Base-by-base conservation (phyloP, 495 filamentous ascomycete species). In the Xylaria intraflava region DNA sequence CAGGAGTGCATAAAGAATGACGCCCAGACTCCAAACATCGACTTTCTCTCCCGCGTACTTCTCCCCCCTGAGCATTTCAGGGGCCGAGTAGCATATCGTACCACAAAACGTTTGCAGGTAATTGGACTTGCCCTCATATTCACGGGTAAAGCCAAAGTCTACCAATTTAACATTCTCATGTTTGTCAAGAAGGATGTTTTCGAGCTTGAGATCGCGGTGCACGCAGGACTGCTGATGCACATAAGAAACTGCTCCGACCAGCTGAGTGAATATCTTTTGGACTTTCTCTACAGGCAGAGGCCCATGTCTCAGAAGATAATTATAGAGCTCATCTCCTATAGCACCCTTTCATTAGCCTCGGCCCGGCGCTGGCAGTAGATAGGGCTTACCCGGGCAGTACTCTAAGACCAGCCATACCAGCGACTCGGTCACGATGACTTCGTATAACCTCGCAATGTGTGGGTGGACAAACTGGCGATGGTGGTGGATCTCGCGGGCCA, bases 1-100 rank as follows among this genome's bases (percentile, higher is more conserved):
- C 44, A 98, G 75, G 29, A 98, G 75, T 33, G 93, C 91, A 69
- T 94, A 97, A 19, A 98, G 79, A 57, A 98, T 98, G 44, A 97
- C 90, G 0, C 93, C 93, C 61, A 98, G 69, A 67, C 93, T 97
- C 93, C 93, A 98, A 6, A 97, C 89, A 66, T 98, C 93, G 50
- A 98, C 93, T 68, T 94, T 95, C 71, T 96, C 91, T 1, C 90
- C 91, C 0, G 90, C 91, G 65, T 98, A 98, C 66, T 94, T 97
- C 70, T 98, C 93, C 33, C 90, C 94, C 66, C 93, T 95, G 30
- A 98, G 78, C 93, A 98, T 97, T 66, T 98, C 93, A 2, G 93
- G 93, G 7, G 93, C 93, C 54, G 89, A 95, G 69, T 98, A 98
- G 71, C 91, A 96, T 55, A 98, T 84, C 3, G 93, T 98, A 14